Conservation (phyloP, 345 rosid species). For the Eutrema japonicum region DNA sequence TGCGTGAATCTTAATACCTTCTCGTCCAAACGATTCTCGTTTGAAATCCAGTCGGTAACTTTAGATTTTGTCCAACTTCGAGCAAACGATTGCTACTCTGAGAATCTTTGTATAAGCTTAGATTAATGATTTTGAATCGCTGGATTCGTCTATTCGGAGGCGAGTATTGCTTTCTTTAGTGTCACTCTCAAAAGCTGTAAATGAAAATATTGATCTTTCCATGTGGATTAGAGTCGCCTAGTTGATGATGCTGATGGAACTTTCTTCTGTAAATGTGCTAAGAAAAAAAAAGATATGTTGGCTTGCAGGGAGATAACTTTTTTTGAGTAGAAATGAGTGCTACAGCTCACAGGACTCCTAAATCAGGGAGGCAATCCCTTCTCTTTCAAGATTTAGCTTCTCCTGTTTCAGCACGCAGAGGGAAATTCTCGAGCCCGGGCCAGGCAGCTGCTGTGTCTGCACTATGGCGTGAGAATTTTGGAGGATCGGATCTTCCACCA, state of each 20-base stretch:
- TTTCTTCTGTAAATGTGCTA: conserved; percentile 1
- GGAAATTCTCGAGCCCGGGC: conserved; percentile 77
- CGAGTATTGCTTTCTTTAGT: neutral
- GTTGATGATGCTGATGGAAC: conserved; percentile 8
- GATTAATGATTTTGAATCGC: neutral
- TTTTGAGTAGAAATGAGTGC: conserved; percentile 55
- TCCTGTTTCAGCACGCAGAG: conserved; percentile 75
- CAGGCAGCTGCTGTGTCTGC: conserved; percentile 96
- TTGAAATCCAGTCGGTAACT: neutral
- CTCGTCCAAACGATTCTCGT: neutral
- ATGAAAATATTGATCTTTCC: neutral
- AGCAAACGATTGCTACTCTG: neutral
- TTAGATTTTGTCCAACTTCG: neutral
- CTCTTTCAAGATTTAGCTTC: conserved; percentile 91
- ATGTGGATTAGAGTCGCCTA: neutral
- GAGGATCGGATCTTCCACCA: conserved; percentile 92
- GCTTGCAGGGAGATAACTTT: conserved; percentile 29
- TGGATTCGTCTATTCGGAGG: too few species aligned
- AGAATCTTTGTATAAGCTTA: neutral
- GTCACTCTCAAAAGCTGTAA: neutral
- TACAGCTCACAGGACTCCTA: conserved; percentile 68
- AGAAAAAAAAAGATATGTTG: neutral
- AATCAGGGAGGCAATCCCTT: conserved; percentile 77
- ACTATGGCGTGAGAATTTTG: conserved; percentile 92
- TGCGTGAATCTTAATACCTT: neutral